Percentiles rank a stretch among this genome's conserved stretches.
These are phyloP conservation scores for Boletus rubropictus DNA, from an alignment of 768 basidiomycete species.

Conservation along the genomic window DNA sequence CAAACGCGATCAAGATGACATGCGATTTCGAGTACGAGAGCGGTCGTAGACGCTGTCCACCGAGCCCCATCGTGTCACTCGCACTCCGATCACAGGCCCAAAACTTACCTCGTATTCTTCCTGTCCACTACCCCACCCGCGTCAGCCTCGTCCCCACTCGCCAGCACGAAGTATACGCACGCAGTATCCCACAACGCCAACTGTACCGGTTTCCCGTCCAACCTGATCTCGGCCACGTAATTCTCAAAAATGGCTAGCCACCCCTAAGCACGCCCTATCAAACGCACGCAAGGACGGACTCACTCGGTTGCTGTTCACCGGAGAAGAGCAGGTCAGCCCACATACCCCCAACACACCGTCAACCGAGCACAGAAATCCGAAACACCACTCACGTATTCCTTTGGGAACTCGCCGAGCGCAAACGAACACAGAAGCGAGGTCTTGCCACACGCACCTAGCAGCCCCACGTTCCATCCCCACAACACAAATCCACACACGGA, in stretches of 20 bases:
- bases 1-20: constrained; percentile 96
- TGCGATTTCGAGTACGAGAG: constrained; percentile 98
- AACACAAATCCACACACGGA: neutral
- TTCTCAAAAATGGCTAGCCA: constrained; percentile 85
- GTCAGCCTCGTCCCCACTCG: neutral
- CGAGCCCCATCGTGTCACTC: neutral
- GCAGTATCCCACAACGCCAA: constrained; percentile 99
- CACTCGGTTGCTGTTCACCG: constrained; percentile 42
- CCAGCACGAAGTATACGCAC: constrained; percentile 45
- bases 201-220: constrained; percentile 97
- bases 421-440: constrained; percentile 88
- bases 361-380: neutral
- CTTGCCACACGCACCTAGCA: constrained; percentile 89
- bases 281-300: constrained; percentile 8
- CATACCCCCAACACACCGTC: neutral
- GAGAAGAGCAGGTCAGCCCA: neutral
- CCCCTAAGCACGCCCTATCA: neutral
- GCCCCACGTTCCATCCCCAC: neutral
- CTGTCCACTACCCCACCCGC: constrained; percentile 66
- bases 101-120: constrained; percentile 80
- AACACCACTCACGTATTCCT: constrained; percentile 76
- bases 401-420: constrained; percentile 90
- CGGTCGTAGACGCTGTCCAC: constrained; percentile 75
- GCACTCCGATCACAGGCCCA: neutral
- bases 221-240: constrained; percentile 95